Base-by-base conservation (phyloP, 1,284 basidiomycete genomes). In the Schizopora paradoxa region DNA sequence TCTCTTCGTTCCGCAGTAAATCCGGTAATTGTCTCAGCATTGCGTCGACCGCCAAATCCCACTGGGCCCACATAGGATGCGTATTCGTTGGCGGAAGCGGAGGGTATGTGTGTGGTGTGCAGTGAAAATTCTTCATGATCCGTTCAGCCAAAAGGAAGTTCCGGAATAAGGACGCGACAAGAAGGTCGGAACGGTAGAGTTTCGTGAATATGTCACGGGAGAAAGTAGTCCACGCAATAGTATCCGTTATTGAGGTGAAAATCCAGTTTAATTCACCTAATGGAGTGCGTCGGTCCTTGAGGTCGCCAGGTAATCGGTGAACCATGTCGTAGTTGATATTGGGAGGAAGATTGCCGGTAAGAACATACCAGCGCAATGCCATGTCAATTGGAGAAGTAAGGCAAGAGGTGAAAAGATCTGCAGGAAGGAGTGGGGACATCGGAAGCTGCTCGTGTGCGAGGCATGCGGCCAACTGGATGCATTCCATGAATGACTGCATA, bases 231-330 rank as follows among this genome's bases (percentile, higher is more conserved):
- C 96, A 99, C 10, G 96, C 96, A 53, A 99, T 98, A 6, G 95
- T 98, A 66, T 99, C 95, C 13, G 95, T 99, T 53, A 99, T 92
- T 32, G 95, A 92, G 2, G 92, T 98, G 67, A 99, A 98, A 56
- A 99, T 98, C 95, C 96, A 99, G 65, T 97, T 97, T 22, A 99
- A 79, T 66, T 99, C 95, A 43, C 95, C 95, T 1, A 99, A 74
- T 0, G 95, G 95, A 2, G 96, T 98, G 19, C 93, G 78, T 26
- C 95, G 78, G 60, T 99, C 95, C 65, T 97, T 97, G 51, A 99
- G 76, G 58, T 97, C 92, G 4, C 96, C 95, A 0, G 95, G 96
- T 14, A 99, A 81, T 60, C 94, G 88, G 77, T 93, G 85, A 29
- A 96, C 88, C 84, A 94, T 91, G 58, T 98, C 93, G 25, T 86